Evolutionary conservation across 2,329 filamentous ascomycete species (phyloP).

Genomic region (Fusarium sp.): DNA sequence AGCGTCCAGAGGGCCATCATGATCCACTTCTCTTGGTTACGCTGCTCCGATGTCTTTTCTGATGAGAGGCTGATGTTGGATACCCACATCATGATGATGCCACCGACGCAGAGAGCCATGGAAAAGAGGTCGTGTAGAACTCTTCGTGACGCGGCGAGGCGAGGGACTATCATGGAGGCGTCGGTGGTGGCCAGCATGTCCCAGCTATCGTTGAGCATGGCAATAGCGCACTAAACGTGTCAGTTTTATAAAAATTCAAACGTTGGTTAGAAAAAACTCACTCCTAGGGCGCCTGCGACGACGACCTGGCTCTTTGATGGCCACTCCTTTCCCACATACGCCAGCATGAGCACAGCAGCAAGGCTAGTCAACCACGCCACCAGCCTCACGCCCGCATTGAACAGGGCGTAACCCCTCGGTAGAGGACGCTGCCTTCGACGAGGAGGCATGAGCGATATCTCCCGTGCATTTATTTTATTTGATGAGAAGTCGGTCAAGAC

Average conservation of each 20-base stretch:
- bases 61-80: slow-evolving; percentile 42
- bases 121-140: slow-evolving; percentile 50
- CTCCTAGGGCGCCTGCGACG: slow-evolving; percentile 48
- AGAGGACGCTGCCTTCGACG: slow-evolving; percentile 21
- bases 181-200: slow-evolving; percentile 48
- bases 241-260: too few relatives aligned
- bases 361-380: slow-evolving; percentile 50
- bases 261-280: slow-evolving; percentile 33
- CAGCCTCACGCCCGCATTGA: slow-evolving; percentile 43
- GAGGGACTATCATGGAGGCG: slow-evolving; percentile 40
- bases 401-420: slow-evolving; percentile 31
- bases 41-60: slow-evolving; percentile 15
- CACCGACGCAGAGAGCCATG: slow-evolving; percentile 49
- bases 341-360: slow-evolving; percentile 48
- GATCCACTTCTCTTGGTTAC: slow-evolving; percentile 32
- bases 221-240: slow-evolving; percentile 42
- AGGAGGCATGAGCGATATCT: slow-evolving; percentile 29
- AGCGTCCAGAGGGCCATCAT: slow-evolving; percentile 40
- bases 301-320: slow-evolving; percentile 43
- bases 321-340: slow-evolving; percentile 50
- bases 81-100: slow-evolving; percentile 50
- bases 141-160: slow-evolving; percentile 44
- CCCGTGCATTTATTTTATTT: not conserved
- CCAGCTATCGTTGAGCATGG: slow-evolving; percentile 55
- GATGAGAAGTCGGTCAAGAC: not conserved